These are phyloP conservation scores for Cyberlindnera suaveolens DNA, from an alignment of 805 yeast species.

Conservation along the genomic window DNA sequence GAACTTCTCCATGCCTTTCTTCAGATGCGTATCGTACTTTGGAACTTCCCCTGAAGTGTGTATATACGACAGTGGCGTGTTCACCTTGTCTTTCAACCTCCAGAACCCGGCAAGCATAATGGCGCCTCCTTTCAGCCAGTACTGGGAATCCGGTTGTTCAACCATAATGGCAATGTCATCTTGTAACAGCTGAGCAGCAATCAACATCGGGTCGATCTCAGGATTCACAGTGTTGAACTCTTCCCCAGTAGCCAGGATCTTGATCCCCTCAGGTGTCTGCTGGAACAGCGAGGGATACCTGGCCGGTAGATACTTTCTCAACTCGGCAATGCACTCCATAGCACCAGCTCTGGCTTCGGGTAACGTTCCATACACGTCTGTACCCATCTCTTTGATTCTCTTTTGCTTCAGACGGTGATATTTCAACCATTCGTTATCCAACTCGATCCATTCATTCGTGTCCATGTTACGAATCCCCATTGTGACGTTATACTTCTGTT, in stretches of 20 bases:
- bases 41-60: conserved; percentile 69
- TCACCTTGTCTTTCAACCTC: conserved; percentile 56
- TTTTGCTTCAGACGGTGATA: conserved; percentile 47
- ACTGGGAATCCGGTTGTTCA: conserved; percentile 52
- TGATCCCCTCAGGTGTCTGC: conserved; percentile 14
- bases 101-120: conserved; percentile 65
- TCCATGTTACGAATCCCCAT: conserved; percentile 68
- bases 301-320: conserved; percentile 45
- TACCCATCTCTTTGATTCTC: conserved; percentile 41
- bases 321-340: conserved; percentile 47
- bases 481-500: conserved; percentile 55
- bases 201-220: conserved; percentile 50
- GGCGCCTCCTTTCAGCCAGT: conserved; percentile 53
- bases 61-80: conserved; percentile 47
- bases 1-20: conserved; percentile 61
- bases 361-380: conserved; percentile 41
- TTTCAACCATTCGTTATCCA: conserved; percentile 59
- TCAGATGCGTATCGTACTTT: conserved; percentile 50
- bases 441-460: conserved; percentile 57
- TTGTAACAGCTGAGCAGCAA: conserved; percentile 52
- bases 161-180: conserved; percentile 67
- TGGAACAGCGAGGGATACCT: conserved; percentile 52
- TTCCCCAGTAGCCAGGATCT: conserved; percentile 49
- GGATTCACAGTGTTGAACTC: conserved; percentile 28
- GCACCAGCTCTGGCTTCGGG: conserved; percentile 49